phyloP scores from a whole-genome alignment of 1,139 yeast genomes.

The Lodderomyces elongisporus region DNA sequence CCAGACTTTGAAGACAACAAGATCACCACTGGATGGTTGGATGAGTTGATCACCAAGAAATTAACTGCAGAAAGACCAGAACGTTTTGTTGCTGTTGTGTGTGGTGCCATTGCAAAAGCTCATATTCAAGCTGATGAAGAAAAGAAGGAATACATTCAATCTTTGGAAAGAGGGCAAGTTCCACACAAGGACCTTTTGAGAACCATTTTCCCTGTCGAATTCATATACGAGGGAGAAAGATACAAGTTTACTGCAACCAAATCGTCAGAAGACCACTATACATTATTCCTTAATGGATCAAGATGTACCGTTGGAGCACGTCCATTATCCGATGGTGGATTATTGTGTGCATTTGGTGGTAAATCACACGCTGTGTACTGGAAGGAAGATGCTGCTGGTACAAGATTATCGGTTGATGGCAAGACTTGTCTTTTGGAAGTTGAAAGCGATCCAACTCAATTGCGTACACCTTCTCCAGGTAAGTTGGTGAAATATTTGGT shows the following conservation, averaged over 20 bases:
- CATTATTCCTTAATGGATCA: conserved; percentile 89
- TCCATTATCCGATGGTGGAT: conserved; percentile 88
- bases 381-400: conserved; percentile 96
- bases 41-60: conserved; percentile 86
- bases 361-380: conserved; percentile 93
- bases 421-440: conserved; percentile 90
- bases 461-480: conserved; percentile 98
- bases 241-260: conserved; percentile 95
- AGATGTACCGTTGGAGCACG: conserved; percentile 84
- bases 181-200: conserved; percentile 75
- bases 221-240: conserved; percentile 89
- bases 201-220: conserved; percentile 88
- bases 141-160: conserved; percentile 59
- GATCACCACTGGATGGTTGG: conserved; percentile 98
- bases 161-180: conserved; percentile 92
- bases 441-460: conserved; percentile 97
- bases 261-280: conserved; percentile 78
- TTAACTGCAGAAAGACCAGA: conserved; percentile 98
- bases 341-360: conserved; percentile 82
- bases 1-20: conserved; percentile 95
- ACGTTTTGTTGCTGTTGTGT: conserved; percentile 78
- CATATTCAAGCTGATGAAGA: conserved; percentile 74
- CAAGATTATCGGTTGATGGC: conserved; percentile 92
- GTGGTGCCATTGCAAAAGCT: conserved; percentile 97
- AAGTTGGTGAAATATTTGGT: conserved; percentile 89